phyloP scores from a whole-genome alignment of 768 basidiomycete genomes.

The Dictyophora rubrovolvata region DNA sequence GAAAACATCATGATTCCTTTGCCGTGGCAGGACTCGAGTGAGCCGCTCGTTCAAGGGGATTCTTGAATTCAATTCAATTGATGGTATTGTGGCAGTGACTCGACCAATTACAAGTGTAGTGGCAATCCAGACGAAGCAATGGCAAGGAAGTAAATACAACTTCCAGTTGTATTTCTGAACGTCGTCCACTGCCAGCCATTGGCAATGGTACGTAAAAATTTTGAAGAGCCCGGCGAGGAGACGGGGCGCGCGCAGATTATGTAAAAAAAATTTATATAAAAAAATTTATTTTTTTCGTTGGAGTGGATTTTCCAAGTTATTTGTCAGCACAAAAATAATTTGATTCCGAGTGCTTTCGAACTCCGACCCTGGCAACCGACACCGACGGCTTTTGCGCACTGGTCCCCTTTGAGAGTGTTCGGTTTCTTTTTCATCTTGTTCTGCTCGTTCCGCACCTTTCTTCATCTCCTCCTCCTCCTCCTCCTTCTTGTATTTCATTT shows the following conservation, averaged over 20 bases:
- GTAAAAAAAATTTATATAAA: constrained; percentile 5
- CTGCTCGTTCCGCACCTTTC: constrained; percentile 11
- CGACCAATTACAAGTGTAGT: neutral
- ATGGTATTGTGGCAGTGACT: neutral
- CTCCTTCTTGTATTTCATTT: constrained; percentile 19
- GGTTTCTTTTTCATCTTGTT: constrained; percentile 5
- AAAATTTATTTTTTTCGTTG: neutral
- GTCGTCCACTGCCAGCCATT: neutral
- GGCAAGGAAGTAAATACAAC: neutral
- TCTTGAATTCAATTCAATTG: neutral
- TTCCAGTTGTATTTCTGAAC: neutral
- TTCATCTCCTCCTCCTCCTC: constrained; percentile 23
- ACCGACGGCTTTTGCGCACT: neutral
- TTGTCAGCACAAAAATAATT: constrained; percentile 4
- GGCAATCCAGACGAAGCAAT: neutral
- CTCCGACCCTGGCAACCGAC: constrained; percentile 6
- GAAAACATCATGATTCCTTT: no score
- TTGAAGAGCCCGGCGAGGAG: neutral
- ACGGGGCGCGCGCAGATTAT: neutral
- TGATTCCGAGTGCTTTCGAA: neutral
- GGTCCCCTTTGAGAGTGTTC: constrained; percentile 6
- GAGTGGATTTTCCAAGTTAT: neutral
- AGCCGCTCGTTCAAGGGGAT: no score
- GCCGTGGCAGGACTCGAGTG: no score
- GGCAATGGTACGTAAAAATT: neutral